Evolutionary conservation across 2,329 filamentous ascomycete genomes (phyloP), one percentile per base, ranked within the genome.

Genomic region (Cryphonectria naterciae): DNA sequence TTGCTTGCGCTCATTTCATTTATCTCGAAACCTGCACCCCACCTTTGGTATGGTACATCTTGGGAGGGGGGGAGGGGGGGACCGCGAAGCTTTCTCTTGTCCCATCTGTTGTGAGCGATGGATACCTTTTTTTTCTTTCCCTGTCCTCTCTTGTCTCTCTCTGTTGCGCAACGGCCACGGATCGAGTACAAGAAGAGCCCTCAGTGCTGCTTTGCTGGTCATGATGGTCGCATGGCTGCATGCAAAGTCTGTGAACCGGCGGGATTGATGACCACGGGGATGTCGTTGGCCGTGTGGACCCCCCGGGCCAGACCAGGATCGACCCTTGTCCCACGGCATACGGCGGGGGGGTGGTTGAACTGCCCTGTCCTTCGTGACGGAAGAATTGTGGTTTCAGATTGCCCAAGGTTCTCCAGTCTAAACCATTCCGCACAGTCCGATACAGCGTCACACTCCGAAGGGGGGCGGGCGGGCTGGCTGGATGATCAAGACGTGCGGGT

Each of bases 301-400:
- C 66, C 69, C 69, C 41, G 52, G 61, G 64, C 22, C 7, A 68
- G 25, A 37, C 67, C 66, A 71, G 69, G 69, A 39, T 68, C 19
- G 32, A 61, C 32, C 58, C 58, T 61, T 39, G 58, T 61, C 58
- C 2, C 37, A 11, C 37, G 37, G 37, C 37, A 11, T 39, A 32
- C 54, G 25, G 54, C 54, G 25, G 25, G 54, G 25, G 15, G 28
- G 32, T 58, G n/a, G 37, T 39, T 13, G 41, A 37, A 10, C 41
- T 13, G 43, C 39, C 63, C 56, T 68, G 43, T 58, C 37, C 46
- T 22, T 62, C 62, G 41, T 68, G 65, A 63, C 52, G 58, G 67
- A 68, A 63, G 65, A 68, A 63, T 68, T 41, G 65, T 67, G 25
- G 70, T 71, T 71, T 71, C 70, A 68, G 67, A 66, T 66, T 65